phyloP scores from a whole-genome alignment of 352 stramenopile species.

The Globisporangium viniferum region DNA sequence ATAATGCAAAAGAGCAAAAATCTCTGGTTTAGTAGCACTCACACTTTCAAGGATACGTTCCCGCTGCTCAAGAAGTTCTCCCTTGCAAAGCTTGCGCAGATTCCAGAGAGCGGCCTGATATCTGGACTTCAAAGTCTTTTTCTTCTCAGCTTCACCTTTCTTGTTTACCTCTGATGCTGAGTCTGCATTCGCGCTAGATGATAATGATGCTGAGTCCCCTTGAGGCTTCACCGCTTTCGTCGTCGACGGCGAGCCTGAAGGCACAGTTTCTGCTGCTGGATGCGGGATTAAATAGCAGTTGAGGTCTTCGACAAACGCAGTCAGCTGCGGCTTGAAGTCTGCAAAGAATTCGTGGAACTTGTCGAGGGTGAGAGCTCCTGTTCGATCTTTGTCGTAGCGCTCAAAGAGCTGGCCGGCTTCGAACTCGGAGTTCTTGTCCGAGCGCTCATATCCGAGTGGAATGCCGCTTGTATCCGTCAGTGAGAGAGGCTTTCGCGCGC shows the following conservation, averaged over 20 bases:
- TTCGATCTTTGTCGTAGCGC: constrained; percentile 65
- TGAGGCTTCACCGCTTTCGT: neutral
- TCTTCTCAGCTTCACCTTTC: neutral
- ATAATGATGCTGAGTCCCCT: neutral
- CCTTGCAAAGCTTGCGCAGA: constrained; percentile 54
- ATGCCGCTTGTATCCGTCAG: constrained; percentile 64
- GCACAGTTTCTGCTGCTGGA: neutral
- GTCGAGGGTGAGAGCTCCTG: constrained; percentile 54
- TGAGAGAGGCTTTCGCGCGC: constrained; percentile 38
- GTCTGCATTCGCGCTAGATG: neutral
- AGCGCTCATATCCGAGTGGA: constrained; percentile 67
- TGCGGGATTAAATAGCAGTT: constrained; percentile 25
- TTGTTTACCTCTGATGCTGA: neutral
- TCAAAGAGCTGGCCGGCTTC: constrained; percentile 83
- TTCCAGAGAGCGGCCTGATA: constrained; percentile 57
- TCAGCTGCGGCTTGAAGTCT: constrained; percentile 68
- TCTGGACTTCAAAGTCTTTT: constrained; percentile 18
- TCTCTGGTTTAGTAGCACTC: neutral
- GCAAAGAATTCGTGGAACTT: constrained; percentile 69
- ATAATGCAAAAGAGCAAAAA: neutral
- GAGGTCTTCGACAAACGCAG: constrained; percentile 61
- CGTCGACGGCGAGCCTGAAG: neutral
- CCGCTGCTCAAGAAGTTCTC: constrained; percentile 51
- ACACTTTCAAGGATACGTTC: constrained; percentile 34
- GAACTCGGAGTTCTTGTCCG: constrained; percentile 78